These are phyloP conservation scores for Phyllosticta capitalensis DNA, from an alignment of 2,329 filamentous ascomycete species.

Conservation along the genomic window DNA sequence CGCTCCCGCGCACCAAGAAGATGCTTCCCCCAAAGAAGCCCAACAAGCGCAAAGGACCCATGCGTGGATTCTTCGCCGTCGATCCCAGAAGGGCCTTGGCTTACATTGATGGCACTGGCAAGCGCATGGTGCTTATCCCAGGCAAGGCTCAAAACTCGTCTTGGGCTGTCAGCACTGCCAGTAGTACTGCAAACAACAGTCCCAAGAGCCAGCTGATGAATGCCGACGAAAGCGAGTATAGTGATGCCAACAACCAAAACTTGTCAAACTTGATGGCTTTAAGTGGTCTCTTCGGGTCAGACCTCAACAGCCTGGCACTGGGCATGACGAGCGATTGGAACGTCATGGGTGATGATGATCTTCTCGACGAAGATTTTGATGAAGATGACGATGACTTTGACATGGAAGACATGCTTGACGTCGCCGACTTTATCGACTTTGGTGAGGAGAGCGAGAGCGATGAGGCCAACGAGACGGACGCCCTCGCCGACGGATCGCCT, in stretches of 20 bases:
- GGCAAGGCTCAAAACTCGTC: constrained; percentile 1
- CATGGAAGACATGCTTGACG: constrained; percentile 37
- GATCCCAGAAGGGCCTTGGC: constrained; percentile 24
- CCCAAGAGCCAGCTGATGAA: constrained; percentile 28
- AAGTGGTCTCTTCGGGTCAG: constrained; percentile 53
- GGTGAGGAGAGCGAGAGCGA: constrained; percentile 27
- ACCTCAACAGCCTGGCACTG: not conserved
- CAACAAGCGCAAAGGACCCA: constrained; percentile 17
- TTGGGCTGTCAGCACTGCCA: constrained; percentile 27
- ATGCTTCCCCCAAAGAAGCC: constrained; percentile 10
- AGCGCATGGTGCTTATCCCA: constrained; percentile 16
- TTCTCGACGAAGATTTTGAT: constrained; percentile 45
- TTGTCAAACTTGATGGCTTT: constrained; percentile 61
- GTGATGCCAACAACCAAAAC: constrained; percentile 21
- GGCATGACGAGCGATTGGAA: constrained; percentile 42
- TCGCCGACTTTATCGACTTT: constrained; percentile 31
- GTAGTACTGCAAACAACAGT: constrained; percentile 31
- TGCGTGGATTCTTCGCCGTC: constrained; percentile 23
- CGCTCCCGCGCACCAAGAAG: constrained; percentile 22
- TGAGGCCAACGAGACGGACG: constrained; percentile 27
- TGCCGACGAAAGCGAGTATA: constrained; percentile 30
- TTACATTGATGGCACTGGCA: constrained; percentile 22
- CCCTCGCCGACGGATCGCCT: constrained; percentile 26
- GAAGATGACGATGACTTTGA: constrained; percentile 51
- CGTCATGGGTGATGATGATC: constrained; percentile 54